Evolutionary conservation across 176 grass and related monocot species (phyloP), one percentile per base, ranked within the genome.

Genomic region (Urochloa ruziziensis): DNA sequence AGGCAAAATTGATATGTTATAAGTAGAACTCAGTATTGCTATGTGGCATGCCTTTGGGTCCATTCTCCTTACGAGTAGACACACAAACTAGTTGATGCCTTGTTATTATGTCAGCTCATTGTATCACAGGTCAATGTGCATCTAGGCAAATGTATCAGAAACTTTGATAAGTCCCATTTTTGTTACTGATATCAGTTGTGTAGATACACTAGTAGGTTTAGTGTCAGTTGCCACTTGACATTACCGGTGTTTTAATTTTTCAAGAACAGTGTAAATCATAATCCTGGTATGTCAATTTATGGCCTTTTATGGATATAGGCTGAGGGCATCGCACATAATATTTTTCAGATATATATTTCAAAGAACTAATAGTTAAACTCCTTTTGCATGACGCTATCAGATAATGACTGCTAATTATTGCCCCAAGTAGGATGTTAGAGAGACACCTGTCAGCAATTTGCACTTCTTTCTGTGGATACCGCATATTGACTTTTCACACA

Each of bases 61-160:
- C 51, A 57, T 40, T 72, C 7, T n/a, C 6, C 19, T 88, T 63
- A 14, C n/a, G 10, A 52, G 34, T 21, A 46, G 19, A 24, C 21
- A 40, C n/a, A 43, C 13, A 18, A 67, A 52, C 81, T 80, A 49
- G 13, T 16, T 0, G 61, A 30, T 56, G 18, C n/a, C 42, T 6
- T 13, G n/a, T 64, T 40, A 40, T 36, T 48, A 19, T 4, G 42
- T 30, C 68, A 48, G 7, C 15, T 48, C 43, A 48, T 48, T 18
- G 32, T 77, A 60, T 78, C n/a, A n/a, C 23, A 28, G 27, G 37
- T 46, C 66, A 63, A 42, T 28, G 3, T 57, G 6, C 17, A 65
- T 83, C 33, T 62, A 77, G 74, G 65, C 61, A 56, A 73, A 72
- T 24, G 14, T 57, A 13, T 60, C 16, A 67, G 56, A 36, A 28